Conservation (phyloP, 176 grass and related monocot genomes). For the Zizania latifolia region DNA sequence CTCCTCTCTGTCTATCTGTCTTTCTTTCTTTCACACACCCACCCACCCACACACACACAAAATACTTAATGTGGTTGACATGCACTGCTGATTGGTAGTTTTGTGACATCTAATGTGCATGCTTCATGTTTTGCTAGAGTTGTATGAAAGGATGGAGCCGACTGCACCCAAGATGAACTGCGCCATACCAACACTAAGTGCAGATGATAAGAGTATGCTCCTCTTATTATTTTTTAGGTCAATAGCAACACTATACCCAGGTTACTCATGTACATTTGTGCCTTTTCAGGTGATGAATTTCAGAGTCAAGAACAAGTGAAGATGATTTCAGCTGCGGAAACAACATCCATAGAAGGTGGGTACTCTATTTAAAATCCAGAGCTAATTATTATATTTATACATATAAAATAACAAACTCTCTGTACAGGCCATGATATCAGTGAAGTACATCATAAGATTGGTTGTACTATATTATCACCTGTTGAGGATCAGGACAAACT, state of each 20-base stretch:
- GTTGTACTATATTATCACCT: neutral
- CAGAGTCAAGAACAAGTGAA: conserved; percentile 6
- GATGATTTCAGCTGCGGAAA: conserved; percentile 4
- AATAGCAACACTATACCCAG: neutral
- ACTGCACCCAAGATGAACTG: neutral
- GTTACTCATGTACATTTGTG: conserved; percentile 9
- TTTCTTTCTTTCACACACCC: neutral
- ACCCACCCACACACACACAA: neutral
- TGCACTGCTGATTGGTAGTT: neutral
- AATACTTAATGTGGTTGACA: too few species aligned
- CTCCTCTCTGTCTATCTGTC: neutral
- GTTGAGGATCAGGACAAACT: neutral
- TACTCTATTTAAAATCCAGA: neutral
- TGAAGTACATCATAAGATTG: conserved; percentile 15
- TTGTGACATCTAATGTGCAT: neutral
- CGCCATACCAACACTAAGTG: neutral
- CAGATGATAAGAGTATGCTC: conserved; percentile 13
- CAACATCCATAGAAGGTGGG: conserved; percentile 16
- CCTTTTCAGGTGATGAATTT: conserved; percentile 28
- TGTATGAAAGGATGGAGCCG: neutral
- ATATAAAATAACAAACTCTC: neutral
- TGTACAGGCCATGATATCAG: conserved; percentile 7
- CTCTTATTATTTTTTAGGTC: neutral
- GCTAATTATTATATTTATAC: neutral
- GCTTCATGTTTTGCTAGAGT: neutral